Evolutionary conservation across 495 filamentous ascomycete species (phyloP), one percentile per base, ranked within the genome.

Genomic region (Hypoxylon fuscum): DNA sequence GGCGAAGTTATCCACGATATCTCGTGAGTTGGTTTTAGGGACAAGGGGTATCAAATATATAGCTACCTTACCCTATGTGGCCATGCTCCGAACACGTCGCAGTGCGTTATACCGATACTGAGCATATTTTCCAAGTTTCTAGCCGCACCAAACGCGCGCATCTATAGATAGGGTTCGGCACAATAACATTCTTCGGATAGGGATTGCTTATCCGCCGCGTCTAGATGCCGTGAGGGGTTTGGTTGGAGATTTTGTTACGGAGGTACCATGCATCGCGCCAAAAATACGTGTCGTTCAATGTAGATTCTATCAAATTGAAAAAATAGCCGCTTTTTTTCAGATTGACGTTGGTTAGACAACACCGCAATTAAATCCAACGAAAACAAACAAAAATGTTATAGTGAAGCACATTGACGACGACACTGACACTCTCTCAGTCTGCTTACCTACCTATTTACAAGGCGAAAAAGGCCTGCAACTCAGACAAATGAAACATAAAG

Each of bases 151-250:
- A 11, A 44, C 23, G 15, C 25, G 25, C 8, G 40, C 47, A 21
- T 35, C 45, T 21, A 27, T 45, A 41, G 34, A 38, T 8, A 18
- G n/a, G 7, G 27, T 48, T 59, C 62, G 62, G 62, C 44, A 25
- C 23, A 55, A 59, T 53, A 27, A 21, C 32, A 37, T 18, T 43
- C 11, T 43, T 53, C 49, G 49, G 44, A n/a, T n/a, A n/a, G n/a
- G 20, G 38, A 43, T 18, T 35, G 42, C 48, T 47, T 23, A 59
- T 59, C 48, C 45, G 29, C 37, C 56, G 47, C 5, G 20, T 47
- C 48, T 40, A 60, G 35, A 41, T 40, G 18, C 44, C 43, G 12
- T 59, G 62, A 65, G 55, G 62, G 62, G 62, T 59, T 38, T 25
- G 15, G 50, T 21, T 40, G 20, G 59, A 31, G 11, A 40, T 23